A percentile compares a stretch with the other conserved stretches of the same genome.
Evolutionary conservation across 2,329 filamentous ascomycete species (phyloP).

Genomic region (Monosporascus cannonballus): DNA sequence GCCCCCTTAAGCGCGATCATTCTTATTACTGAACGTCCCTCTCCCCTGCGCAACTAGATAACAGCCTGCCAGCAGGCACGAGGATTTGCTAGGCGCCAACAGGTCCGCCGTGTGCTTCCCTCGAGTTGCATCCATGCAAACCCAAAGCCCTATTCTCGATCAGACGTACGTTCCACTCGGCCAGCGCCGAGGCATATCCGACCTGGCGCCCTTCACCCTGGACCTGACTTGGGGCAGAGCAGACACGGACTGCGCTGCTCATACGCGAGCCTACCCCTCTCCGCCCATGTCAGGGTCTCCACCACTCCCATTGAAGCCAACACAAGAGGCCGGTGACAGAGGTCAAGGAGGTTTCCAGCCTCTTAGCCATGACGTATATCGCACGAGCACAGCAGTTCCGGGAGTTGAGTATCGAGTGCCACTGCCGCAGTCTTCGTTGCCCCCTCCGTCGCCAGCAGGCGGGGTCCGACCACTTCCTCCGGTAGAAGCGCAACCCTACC

Average conservation of each 20-base stretch:
- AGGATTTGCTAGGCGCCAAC: conserved; percentile 17
- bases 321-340: conserved; percentile 51
- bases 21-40: conserved; percentile 11
- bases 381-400: conserved; percentile 29
- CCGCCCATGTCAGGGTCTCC: conserved; percentile 70
- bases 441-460: conserved; percentile 14
- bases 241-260: conserved; percentile 48
- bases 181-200: conserved; percentile 52
- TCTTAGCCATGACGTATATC: conserved; percentile 46
- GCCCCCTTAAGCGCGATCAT: conserved; percentile 5
- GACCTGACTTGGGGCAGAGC: conserved; percentile 51
- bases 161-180: conserved; percentile 43
- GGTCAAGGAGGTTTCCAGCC: conserved; percentile 42
- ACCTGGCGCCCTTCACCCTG: conserved; percentile 48
- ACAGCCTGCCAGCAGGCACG: conserved; percentile 18
- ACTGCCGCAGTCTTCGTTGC: conserved; percentile 22
- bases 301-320: conserved; percentile 51
- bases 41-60: conserved; percentile 11
- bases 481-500: conserved; percentile 33
- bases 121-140: conserved; percentile 47
- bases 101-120: conserved; percentile 19
- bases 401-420: conserved; percentile 31
- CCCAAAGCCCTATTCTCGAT: conserved; percentile 38
- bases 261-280: conserved; percentile 60
- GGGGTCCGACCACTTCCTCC: conserved; percentile 30